phyloP scores from a whole-genome alignment of 179 eudicot genomes.

The Spinacia oleracea region DNA sequence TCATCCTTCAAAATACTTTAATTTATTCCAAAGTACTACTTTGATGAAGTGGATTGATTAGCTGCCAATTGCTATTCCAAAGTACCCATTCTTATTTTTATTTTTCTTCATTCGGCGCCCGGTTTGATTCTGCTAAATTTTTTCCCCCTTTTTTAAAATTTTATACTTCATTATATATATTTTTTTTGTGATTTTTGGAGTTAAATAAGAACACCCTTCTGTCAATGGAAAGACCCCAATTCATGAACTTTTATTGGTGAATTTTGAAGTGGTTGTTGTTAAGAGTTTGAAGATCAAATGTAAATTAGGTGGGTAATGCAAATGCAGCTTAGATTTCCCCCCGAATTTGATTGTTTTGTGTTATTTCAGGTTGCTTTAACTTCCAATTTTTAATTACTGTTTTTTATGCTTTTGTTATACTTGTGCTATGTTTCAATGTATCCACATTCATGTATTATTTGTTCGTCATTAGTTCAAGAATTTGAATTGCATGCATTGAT shows the following conservation, averaged over 20 bases:
- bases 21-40: conserved; percentile 19
- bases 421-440: conserved; percentile 6
- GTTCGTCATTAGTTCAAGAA: conserved; percentile 7
- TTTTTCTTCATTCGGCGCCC: conserved; percentile 33
- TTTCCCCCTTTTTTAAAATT: neutral
- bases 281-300: conserved; percentile 22
- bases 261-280: conserved; percentile 14
- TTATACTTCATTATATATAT: neutral
- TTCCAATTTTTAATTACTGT: neutral
- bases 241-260: conserved; percentile 21
- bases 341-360: conserved; percentile 17
- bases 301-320: conserved; percentile 21
- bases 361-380: conserved; percentile 26
- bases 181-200: neutral
- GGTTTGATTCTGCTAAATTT: conserved; percentile 21
- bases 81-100: neutral
- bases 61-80: conserved; percentile 29
- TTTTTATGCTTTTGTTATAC: neutral
- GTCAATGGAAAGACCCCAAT: conserved; percentile 24
- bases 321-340: conserved; percentile 29
- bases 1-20: neutral
- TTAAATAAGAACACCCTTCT: conserved; percentile 10
- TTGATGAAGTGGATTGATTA: conserved; percentile 40
- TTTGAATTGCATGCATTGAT: conserved; percentile 34
- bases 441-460: neutral